Evolutionary conservation across 2,329 filamentous ascomycete species (phyloP).

Genomic region (Penicillium palitans): DNA sequence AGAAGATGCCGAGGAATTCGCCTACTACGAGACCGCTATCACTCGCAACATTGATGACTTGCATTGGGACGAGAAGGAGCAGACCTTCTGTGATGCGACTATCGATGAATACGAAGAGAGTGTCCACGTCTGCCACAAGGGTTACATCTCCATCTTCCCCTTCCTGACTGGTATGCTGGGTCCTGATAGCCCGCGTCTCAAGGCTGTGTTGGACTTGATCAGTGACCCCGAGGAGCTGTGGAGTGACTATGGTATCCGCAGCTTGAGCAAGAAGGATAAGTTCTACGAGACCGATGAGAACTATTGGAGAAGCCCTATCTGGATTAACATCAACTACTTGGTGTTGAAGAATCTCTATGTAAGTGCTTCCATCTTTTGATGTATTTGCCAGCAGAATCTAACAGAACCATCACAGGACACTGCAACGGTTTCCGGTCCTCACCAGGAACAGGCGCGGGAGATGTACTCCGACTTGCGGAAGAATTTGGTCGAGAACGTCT

Average conservation of each 20-base stretch:
- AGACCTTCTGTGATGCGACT: slow-evolving; percentile 90
- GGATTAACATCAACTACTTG: slow-evolving; percentile 96
- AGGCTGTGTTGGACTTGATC: slow-evolving; percentile 73
- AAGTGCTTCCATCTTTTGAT: slow-evolving; percentile 44
- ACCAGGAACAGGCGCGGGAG: slow-evolving; percentile 65
- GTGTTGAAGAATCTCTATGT: slow-evolving; percentile 75
- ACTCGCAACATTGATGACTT: slow-evolving; percentile 84
- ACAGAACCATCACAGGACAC: slow-evolving; percentile 54
- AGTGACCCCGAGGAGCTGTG: slow-evolving; percentile 83
- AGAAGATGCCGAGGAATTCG: slow-evolving; percentile 75
- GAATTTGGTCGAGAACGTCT: slow-evolving; percentile 88
- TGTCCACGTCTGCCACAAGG: slow-evolving; percentile 88
- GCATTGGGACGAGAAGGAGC: slow-evolving; percentile 80
- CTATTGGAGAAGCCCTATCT: slow-evolving; percentile 93
- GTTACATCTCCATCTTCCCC: slow-evolving; percentile 90
- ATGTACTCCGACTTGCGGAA: slow-evolving; percentile 75
- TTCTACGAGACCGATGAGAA: slow-evolving; percentile 91
- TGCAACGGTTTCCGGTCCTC: slow-evolving; percentile 64
- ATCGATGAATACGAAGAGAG: slow-evolving; percentile 95
- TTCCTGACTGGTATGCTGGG: slow-evolving; percentile 81
- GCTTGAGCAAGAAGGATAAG: slow-evolving; percentile 77
- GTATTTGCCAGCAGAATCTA: slow-evolving; percentile 8
- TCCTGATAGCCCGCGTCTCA: slow-evolving; percentile 71
- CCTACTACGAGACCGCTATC: slow-evolving; percentile 72
- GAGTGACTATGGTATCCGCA: slow-evolving; percentile 84